Percentiles rank a stretch among this genome's conserved stretches.
phyloP scores from a whole-genome alignment of 2,329 filamentous ascomycete genomes.

The Beauveria rudraprayagi region DNA sequence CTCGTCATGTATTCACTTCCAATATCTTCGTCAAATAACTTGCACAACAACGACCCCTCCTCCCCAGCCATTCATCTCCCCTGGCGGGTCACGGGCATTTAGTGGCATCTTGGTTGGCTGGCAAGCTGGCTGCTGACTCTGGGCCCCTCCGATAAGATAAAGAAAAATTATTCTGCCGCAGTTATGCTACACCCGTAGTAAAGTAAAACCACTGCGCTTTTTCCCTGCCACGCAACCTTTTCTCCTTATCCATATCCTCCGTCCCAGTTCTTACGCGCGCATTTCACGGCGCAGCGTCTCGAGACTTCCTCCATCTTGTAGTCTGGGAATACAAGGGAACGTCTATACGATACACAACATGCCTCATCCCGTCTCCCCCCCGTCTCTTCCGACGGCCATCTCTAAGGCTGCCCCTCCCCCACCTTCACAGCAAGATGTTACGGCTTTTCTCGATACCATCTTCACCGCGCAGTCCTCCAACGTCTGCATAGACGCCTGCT shows the following conservation, averaged over 20 bases:
- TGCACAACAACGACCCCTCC: background rate
- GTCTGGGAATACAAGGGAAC: background rate
- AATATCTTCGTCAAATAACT: background rate
- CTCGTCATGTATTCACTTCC: background rate
- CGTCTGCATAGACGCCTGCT: constrained; percentile 57
- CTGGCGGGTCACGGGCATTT: constrained; percentile 5
- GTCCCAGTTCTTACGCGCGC: constrained; percentile 5
- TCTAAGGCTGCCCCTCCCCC: constrained; percentile 43
- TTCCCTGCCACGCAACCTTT: constrained; percentile 8
- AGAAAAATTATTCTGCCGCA: constrained; percentile 10
- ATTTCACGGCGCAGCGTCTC: constrained; percentile 9
- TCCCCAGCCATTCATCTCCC: constrained; percentile 1
- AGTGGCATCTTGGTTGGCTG: constrained; percentile 5
- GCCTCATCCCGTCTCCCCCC: constrained; percentile 43
- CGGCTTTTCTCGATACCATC: constrained; percentile 55
- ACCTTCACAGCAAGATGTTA: constrained; percentile 59
- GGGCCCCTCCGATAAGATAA: constrained; percentile 10
- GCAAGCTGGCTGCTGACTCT: constrained; percentile 4
- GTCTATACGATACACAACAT: constrained; percentile 22
- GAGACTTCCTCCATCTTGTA: background rate
- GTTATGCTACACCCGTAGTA: background rate
- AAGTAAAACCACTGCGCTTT: background rate
- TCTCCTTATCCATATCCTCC: background rate
- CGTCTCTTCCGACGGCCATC: constrained; percentile 33
- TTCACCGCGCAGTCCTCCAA: constrained; percentile 63